Conservation (phyloP, 768 basidiomycete genomes). For the Lanmaoa pseudosensibilis region DNA sequence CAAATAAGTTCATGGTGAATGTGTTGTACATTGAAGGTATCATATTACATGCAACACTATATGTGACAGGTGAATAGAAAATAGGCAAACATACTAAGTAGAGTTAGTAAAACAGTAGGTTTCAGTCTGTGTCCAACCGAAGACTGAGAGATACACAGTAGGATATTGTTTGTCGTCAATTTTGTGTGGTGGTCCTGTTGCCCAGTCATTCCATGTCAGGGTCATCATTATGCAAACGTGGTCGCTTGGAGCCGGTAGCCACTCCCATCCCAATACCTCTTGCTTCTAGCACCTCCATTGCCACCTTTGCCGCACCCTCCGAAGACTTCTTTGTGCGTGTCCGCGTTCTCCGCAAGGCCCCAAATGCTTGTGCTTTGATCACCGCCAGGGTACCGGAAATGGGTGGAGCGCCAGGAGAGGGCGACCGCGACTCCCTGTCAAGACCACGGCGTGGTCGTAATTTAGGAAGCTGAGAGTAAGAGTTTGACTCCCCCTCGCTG, state of each 20-base stretch:
- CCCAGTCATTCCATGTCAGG: slow-evolving; percentile 39
- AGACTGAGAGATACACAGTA: slow-evolving; percentile 29
- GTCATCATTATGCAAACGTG: slow-evolving; percentile 54
- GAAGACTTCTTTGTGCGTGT: slow-evolving; percentile 70
- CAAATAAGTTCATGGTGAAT: slow-evolving; percentile 11
- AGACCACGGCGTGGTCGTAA: slow-evolving; percentile 49
- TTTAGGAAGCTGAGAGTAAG: slow-evolving; percentile 42
- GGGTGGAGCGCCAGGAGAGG: slow-evolving; percentile 45
- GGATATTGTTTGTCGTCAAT: slow-evolving; percentile 28
- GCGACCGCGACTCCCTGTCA: slow-evolving; percentile 48
- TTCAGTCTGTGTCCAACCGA: slow-evolving; percentile 28
- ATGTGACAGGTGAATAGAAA: slow-evolving; percentile 34
- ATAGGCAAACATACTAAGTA: slow-evolving; percentile 34
- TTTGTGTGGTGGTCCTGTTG: slow-evolving; percentile 15
- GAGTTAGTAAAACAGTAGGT: slow-evolving; percentile 33
- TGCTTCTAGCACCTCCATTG: slow-evolving; percentile 79
- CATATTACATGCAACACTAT: slow-evolving; percentile 41
- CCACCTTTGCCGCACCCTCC: slow-evolving; percentile 70
- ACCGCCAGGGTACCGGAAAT: slow-evolving; percentile 84
- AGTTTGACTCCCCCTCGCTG: slow-evolving; percentile 53
- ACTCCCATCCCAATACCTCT: slow-evolving; percentile 65
- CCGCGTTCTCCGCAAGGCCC: slow-evolving; percentile 77
- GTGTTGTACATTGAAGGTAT: slow-evolving; percentile 34
- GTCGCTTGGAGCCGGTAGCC: slow-evolving; percentile 37
- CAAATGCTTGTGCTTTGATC: slow-evolving; percentile 89